These are phyloP conservation scores for Phycomyces blakesleeanus DNA, from an alignment of 192 early-diverging fungal species.

Conservation along the genomic window DNA sequence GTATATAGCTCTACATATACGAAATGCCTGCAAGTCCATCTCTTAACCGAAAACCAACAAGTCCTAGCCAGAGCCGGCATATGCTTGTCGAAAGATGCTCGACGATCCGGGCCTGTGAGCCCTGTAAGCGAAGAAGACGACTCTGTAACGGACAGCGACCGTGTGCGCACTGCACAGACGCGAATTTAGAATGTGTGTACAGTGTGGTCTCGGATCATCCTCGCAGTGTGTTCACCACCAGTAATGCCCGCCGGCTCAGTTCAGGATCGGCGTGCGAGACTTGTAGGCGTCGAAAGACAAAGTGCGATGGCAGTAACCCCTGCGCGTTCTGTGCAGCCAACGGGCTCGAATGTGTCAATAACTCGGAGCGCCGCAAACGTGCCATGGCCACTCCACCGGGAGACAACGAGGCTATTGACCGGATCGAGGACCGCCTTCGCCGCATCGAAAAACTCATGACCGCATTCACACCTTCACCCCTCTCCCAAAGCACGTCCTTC, in stretches of 20 bases:
- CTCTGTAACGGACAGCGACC: slow-evolving; percentile 31
- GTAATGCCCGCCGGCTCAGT: slow-evolving; percentile 20
- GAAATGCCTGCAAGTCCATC: slow-evolving; percentile 26
- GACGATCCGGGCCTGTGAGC: slow-evolving; percentile 25
- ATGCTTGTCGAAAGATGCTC: slow-evolving; percentile 20
- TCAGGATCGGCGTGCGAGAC: slow-evolving; percentile 37
- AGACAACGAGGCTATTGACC: slow-evolving; percentile 31
- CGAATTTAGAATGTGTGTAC: slow-evolving; percentile 27
- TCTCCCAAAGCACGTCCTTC: slow-evolving; percentile 12
- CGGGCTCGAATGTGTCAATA: slow-evolving; percentile 30
- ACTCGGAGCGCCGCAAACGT: slow-evolving; percentile 23
- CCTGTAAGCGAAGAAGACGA: slow-evolving; percentile 24
- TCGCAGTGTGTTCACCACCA: slow-evolving; percentile 26
- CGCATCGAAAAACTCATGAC: slow-evolving; percentile 36
- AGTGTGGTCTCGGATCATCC: slow-evolving; percentile 28
- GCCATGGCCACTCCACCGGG: slow-evolving; percentile 3
- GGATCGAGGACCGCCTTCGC: slow-evolving; percentile 34
- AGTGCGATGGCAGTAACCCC: slow-evolving; percentile 34
- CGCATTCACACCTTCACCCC: slow-evolving; percentile 28
- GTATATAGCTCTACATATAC: not conserved
- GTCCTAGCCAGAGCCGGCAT: slow-evolving; percentile 8
- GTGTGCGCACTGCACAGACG: slow-evolving; percentile 29
- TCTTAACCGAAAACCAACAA: slow-evolving; percentile 16
- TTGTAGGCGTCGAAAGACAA: slow-evolving; percentile 34
- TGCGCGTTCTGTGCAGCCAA: slow-evolving; percentile 30